Evolutionary conservation across 2,329 filamentous ascomycete genomes (phyloP), one percentile per base, ranked within the genome.

Genomic region (Ophiosphaerella herpotricha): DNA sequence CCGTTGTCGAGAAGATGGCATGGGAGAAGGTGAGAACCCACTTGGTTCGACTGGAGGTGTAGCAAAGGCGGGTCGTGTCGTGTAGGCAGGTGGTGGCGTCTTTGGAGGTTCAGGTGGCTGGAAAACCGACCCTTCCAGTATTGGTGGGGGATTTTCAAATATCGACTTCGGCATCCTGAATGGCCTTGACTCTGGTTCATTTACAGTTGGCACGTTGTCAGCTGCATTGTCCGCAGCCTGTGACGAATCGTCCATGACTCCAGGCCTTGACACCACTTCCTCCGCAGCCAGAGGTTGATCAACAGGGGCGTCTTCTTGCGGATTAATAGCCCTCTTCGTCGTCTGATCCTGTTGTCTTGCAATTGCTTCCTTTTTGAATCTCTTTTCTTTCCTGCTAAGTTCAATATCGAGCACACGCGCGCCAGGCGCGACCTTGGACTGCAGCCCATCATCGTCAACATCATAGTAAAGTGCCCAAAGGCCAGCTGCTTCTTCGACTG

Each of bases 321-420:
- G 48, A 38, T 70, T 52, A 7, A 70, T 63, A 6, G 43, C 52
- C 12, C 69, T 55, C 29, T 64, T 61, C 2, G 67, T 71, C 12
- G 64, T 71, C 46, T 72, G 70, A 38, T 71, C 67, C 16, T 65
- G 49, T 35, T 66, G 54, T 21, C 67, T 57, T 1, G 38, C 60
- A 5, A 54, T 50, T 1, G 24, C 29, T 26, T 71, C 68, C 45
- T 66, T 71, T 49, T 64, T 53, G 48, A 64, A 74, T 46, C 75
- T 74, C 66, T 77, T 79, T 61, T 85, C 83, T 16, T 77, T 77
- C 9, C 82, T 73, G 1, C 72, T 72, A 21, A 85, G 66, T 61
- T 85, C 82, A 3, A 86, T 67, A 45, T 85, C 83, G 6, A 85
- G 71, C 0, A 85, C 77, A 11, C 77, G 72, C 2, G 75, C 80